Conservation (phyloP, 768 basidiomycete species). For the Lactarius vividus region DNA sequence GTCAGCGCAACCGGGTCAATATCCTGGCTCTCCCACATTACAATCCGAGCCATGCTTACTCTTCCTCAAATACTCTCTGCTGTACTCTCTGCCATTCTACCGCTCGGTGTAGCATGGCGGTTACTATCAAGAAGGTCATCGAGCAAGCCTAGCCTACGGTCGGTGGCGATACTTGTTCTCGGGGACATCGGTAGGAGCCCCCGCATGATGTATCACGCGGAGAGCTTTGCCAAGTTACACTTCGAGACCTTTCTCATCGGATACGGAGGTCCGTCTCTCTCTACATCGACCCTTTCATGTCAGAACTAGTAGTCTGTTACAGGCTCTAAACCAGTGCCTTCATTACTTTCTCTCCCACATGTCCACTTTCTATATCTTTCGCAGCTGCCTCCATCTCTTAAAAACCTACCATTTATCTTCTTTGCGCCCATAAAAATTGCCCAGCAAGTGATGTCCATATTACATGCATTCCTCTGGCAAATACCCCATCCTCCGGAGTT, state of each 20-base stretch:
- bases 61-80: constrained; percentile 10
- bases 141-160: constrained; percentile 44
- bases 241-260: constrained; percentile 83
- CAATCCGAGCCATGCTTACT: background rate
- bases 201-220: constrained; percentile 98
- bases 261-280: constrained; percentile 62
- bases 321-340: constrained; percentile 79
- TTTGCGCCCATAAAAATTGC: constrained; percentile 80
- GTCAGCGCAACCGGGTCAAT: constrained; percentile 7
- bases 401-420: constrained; percentile 59
- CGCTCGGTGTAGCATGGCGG: constrained; percentile 9
- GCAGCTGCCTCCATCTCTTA: constrained; percentile 55
- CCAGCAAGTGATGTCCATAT: constrained; percentile 62
- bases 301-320: background rate
- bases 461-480: constrained; percentile 57
- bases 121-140: constrained; percentile 4
- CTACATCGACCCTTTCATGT: background rate
- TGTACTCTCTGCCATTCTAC: background rate
- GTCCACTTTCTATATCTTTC: constrained; percentile 67
- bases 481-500: constrained; percentile 73
- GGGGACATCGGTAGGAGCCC: constrained; percentile 97
- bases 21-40: background rate
- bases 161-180: constrained; percentile 87
- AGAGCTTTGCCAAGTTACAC: constrained; percentile 79
- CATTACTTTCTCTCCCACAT: constrained; percentile 62